Evolutionary conservation across 1,284 basidiomycete genomes (phyloP), one percentile per base, ranked within the genome.

Genomic region (Cryptococcus hybrid): DNA sequence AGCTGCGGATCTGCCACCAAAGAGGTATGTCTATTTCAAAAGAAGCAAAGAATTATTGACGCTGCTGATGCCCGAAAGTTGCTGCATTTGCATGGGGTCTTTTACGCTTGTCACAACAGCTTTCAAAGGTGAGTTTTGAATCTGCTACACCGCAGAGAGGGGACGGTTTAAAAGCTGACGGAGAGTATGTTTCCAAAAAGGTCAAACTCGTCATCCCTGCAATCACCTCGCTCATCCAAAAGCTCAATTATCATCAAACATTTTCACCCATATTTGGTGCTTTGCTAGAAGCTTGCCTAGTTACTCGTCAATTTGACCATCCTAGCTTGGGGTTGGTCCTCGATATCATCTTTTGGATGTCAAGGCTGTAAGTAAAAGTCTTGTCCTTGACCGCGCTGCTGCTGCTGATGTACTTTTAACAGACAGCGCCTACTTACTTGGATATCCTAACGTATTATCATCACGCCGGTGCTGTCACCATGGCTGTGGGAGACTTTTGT

Each of bases 371-470:
- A 64, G 69, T 36, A 51, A 38, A 47, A n/a, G 37, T n/a, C 30
- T 18, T 18, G 18, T 18, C 18, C 18, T 18, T 47, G 6, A 34
- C 42, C 36, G 11, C n/a, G 30, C 30, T 30, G 30, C 30, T 30
- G 30, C 30, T 30, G 30, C 30, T 30, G 12, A 44, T 46, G 54
- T 40, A 53, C 9, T 0, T 11, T 36, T 8, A 13, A n/a, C 44
- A 67, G 67, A 51, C 56, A 6, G 40, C 36, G 50, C 64, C 56
- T 12, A 59, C 54, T 7, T 71, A 75, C 51, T 61, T 71, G 24
- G 73, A 77, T 49, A 59, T 75, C 12, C 52, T 77, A 15, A 69
- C 74, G 2, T 77, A 64, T 61, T 68, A 72, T 56, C 71, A 75
- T 58, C 75, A 77, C 38, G 72, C 67, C 0, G 75, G 75, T 4